These are phyloP conservation scores for Vigna reflexopilosa DNA, from an alignment of 306 rosid genomes.

Conservation along the genomic window DNA sequence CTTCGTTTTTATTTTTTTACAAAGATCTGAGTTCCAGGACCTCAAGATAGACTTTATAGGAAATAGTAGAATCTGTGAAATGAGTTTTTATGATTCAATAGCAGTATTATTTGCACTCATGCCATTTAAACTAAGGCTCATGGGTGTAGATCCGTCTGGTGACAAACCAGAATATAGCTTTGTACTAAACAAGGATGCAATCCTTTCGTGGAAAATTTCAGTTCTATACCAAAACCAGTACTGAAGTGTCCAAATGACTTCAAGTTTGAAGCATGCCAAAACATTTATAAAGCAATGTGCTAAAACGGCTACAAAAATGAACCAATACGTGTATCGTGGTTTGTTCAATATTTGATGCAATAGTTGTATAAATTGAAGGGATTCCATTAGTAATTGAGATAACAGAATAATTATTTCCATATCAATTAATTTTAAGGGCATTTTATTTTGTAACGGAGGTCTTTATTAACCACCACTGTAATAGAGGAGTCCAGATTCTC, in stretches of 20 bases:
- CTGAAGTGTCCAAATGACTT: slow-evolving; percentile 6
- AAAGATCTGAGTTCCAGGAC: slow-evolving; percentile 1
- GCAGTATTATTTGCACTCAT: slow-evolving; percentile 1
- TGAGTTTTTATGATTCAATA: not conserved
- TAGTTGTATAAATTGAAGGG: not conserved
- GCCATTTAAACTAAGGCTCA: not conserved
- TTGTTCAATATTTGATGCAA: not conserved
- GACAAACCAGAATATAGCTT: not conserved
- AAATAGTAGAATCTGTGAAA: not conserved
- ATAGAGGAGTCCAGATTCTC: too few species aligned
- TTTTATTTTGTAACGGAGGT: not conserved
- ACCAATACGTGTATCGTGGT: not conserved
- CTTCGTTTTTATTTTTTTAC: not conserved
- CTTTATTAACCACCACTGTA: not conserved
- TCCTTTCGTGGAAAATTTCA: not conserved
- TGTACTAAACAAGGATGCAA: slow-evolving; percentile 6
- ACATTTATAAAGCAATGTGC: not conserved
- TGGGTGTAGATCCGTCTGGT: not conserved
- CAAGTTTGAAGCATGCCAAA: slow-evolving; percentile 17
- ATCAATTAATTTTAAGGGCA: not conserved
- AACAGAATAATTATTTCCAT: too few species aligned
- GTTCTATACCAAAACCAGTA: not conserved
- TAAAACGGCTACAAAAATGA: not conserved
- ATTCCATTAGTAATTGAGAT: not conserved
- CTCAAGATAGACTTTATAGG: slow-evolving; percentile 9